phyloP scores from a whole-genome alignment of 306 rosid genomes.

The Cicer chorassanicum region DNA sequence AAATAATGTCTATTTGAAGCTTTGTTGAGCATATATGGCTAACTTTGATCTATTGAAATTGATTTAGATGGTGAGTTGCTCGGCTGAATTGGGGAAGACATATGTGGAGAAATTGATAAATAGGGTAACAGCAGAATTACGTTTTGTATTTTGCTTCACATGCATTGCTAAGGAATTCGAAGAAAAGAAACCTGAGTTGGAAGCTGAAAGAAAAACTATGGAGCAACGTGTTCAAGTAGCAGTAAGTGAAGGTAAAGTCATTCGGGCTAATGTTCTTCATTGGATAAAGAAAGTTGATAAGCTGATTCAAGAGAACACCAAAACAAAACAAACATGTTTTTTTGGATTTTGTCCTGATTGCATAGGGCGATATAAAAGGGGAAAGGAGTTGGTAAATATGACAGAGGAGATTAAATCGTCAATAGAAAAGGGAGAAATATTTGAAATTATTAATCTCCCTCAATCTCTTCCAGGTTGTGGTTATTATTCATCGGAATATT shows the following conservation, averaged over 20 bases:
- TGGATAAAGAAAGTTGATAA: neutral
- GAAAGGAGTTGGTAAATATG: neutral
- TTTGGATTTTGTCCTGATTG: no score
- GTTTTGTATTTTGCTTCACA: neutral
- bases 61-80: neutral
- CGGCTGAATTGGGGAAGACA: neutral
- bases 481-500: neutral
- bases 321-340: neutral
- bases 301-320: neutral
- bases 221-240: neutral
- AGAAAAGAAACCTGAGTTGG: no score
- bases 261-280: no score
- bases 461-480: neutral
- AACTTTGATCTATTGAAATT: neutral
- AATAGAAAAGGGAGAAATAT: rapidly evolving
- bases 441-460: neutral
- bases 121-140: neutral
- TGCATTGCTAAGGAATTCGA: neutral
- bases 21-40: no score
- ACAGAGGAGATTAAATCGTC: neutral
- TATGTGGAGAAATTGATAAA: neutral
- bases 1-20: no score
- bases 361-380: no score
- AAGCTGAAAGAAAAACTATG: neutral
- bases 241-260: neutral